Percentiles rank a stretch among this genome's conserved stretches.
Conservation (phyloP, 75 land plant genomes). For the Cupressus sempervirens region DNA sequence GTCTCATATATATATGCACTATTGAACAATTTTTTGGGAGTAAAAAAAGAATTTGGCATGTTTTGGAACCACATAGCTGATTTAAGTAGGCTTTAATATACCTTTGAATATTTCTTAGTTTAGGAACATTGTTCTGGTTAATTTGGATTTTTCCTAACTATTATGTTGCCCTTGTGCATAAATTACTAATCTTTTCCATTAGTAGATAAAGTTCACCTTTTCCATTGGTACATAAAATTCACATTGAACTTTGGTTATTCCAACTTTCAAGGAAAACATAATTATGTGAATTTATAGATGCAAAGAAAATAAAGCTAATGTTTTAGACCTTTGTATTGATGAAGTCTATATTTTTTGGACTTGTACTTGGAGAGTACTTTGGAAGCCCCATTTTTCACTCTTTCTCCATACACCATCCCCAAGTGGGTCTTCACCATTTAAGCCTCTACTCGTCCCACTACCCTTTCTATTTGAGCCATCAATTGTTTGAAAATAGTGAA, state of each 20-base stretch:
- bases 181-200: not conserved
- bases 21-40: not conserved
- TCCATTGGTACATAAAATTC: too few species aligned
- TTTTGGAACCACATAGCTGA: not conserved
- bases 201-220: too few species aligned
- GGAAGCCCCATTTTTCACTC: conserved; percentile 41
- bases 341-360: too few species aligned
- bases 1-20: not conserved
- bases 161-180: not conserved
- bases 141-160: not conserved
- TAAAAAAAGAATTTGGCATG: not conserved
- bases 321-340: too few species aligned
- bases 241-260: too few species aligned
- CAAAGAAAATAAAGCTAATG: too few species aligned
- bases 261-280: too few species aligned
- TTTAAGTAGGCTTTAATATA: not conserved
- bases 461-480: conserved; percentile 12
- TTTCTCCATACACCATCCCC: conserved; percentile 46
- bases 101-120: not conserved
- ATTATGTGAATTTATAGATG: too few species aligned
- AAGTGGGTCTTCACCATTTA: conserved; percentile 38
- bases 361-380: too few species aligned
- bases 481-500: conserved; percentile 12
- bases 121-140: not conserved
- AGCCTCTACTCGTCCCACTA: conserved; percentile 14